Evolutionary conservation across 2,329 filamentous ascomycete genomes (phyloP), one percentile per base, ranked within the genome.

Genomic region (Epichloe amarillans): DNA sequence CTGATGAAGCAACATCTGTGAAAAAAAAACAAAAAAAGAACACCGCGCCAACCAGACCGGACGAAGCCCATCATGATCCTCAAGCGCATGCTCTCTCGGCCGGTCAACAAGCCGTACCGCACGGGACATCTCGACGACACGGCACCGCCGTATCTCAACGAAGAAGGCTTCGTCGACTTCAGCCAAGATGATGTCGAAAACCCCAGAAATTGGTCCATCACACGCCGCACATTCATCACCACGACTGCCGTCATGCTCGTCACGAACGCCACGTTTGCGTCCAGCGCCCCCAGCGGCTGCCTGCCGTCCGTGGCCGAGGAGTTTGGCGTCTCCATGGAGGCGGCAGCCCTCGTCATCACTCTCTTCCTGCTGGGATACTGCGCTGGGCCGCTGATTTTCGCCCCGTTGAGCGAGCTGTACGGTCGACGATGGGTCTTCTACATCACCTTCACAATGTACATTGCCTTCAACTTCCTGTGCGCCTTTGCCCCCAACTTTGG

Each of bases 351-450:
- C 8, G 73, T 74, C 1, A 73, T 77, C 42, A 76, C 75, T 0
- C 59, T 79, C 10, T 80, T 79, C 56, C 64, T 80, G 26, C 65
- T 79, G 4, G 76, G 65, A 4, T 83, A 82, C 61, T 75, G 74
- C 54, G 71, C 74, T 2, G 80, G 80, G 0, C 79, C 79, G 0
- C 64, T 83, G 3, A 46, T 80, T 2, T 82, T 78, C 57, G 78
- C 77, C 1, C 79, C 77, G 0, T 58, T 80, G 19, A 75, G 70
- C 38, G 78, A 81, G 60, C 75, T 79, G 52, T 80, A 75, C 59
- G 75, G 77, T 12, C 67, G 76, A 7, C 59, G 74, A 56, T 74
- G 69, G 67, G 70, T 79, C 45, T 75, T 79, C 55, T 72, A 75
- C 59, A 61, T 72, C 45, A 69, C 69, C 0, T 77, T 78, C 58